Evolutionary conservation across 2,329 filamentous ascomycete genomes (phyloP).

Genomic region (Bertia moriformis): DNA sequence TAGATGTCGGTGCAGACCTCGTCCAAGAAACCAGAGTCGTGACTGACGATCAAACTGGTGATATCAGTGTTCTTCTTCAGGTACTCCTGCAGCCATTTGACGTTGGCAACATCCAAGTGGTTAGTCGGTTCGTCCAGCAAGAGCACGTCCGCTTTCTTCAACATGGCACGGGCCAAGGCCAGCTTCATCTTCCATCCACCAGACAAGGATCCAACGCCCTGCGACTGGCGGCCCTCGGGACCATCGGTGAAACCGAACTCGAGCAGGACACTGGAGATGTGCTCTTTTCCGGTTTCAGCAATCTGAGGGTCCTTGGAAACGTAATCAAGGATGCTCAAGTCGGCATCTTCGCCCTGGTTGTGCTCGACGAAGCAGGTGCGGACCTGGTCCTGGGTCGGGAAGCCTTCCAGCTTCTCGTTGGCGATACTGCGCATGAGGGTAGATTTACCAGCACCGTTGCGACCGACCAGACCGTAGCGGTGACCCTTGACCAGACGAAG

Average conservation of each 20-base stretch:
- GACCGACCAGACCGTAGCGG: constrained; percentile 89
- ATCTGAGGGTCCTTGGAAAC: constrained; percentile 80
- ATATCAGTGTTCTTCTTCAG: constrained; percentile 92
- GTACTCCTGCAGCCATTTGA: constrained; percentile 91
- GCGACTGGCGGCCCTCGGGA: constrained; percentile 72
- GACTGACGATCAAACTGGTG: constrained; percentile 91
- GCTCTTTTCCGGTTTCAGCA: constrained; percentile 60
- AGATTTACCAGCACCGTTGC: constrained; percentile 97
- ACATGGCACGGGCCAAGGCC: constrained; percentile 86
- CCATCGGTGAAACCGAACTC: constrained; percentile 91
- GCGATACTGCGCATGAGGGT: constrained; percentile 96
- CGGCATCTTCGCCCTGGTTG: constrained; percentile 95
- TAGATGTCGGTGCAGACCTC: constrained; percentile 98
- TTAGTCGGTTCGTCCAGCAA: constrained; percentile 97
- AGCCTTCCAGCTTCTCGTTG: constrained; percentile 89
- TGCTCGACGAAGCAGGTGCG: constrained; percentile 97
- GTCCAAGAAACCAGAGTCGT: constrained; percentile 95
- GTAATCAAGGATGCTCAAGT: constrained; percentile 89
- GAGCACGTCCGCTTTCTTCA: constrained; percentile 90
- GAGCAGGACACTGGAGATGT: constrained; percentile 68
- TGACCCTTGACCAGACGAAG: constrained; percentile 88
- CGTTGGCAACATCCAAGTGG: constrained; percentile 90
- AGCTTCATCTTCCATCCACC: constrained; percentile 99
- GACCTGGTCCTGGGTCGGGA: constrained; percentile 80
- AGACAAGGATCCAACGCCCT: constrained; percentile 85